A percentile compares a stretch with the other conserved stretches of the same genome.
Conservation (phyloP, 1,139 yeast species). For the Blastobotrys illinoisensis region DNA sequence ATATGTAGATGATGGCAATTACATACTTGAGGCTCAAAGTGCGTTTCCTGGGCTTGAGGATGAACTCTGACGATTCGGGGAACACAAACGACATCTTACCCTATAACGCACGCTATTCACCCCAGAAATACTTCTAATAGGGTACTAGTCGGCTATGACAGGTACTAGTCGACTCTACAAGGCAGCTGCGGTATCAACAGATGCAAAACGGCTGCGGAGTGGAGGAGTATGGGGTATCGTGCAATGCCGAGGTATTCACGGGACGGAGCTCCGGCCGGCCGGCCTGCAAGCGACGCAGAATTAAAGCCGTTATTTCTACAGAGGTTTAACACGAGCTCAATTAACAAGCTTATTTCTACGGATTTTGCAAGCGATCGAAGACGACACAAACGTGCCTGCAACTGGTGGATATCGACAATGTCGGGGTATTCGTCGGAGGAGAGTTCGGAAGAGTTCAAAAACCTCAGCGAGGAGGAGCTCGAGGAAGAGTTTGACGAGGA, state of each 20-base stretch:
- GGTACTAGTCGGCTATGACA: too few species aligned
- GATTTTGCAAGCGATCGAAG: too few species aligned
- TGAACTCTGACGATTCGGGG: constrained; percentile 22
- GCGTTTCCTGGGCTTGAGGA: constrained; percentile 11
- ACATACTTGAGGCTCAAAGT: constrained; percentile 25
- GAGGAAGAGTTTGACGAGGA: constrained; percentile 17
- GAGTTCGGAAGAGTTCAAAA: constrained; percentile 5
- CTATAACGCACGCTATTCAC: too few species aligned
- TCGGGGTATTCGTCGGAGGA: constrained; percentile 5
- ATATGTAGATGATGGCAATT: constrained; percentile 29
- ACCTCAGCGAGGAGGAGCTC: constrained; percentile 19
- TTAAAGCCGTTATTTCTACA: too few species aligned
- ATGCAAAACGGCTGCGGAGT: too few species aligned
- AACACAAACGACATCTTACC: constrained; percentile 16
- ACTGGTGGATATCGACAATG: too few species aligned
- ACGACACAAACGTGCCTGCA: background rate
- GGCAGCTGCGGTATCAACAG: too few species aligned
- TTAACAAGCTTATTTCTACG: too few species aligned
- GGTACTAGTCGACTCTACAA: too few species aligned
- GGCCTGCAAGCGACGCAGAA: too few species aligned
- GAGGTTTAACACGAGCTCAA: too few species aligned
- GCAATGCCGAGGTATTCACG: background rate
- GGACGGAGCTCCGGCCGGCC: background rate
- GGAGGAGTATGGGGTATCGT: background rate
- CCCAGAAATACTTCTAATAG: too few species aligned